These are phyloP conservation scores for Globisporangium ultimum DNA, from an alignment of 352 stramenopile genomes.

Conservation along the genomic window DNA sequence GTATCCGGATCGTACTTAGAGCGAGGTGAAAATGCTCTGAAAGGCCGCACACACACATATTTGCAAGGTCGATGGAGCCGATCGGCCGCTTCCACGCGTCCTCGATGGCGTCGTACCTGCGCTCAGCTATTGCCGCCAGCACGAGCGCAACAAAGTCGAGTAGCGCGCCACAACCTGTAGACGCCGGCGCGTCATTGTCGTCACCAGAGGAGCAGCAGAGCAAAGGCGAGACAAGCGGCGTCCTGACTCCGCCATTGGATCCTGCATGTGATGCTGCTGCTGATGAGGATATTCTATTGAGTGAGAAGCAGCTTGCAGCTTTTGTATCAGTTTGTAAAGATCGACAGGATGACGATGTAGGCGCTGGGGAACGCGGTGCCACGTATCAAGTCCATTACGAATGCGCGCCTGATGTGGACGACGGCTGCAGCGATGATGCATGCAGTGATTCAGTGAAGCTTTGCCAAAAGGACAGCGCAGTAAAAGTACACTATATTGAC, in stretches of 20 bases:
- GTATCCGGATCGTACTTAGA: background rate
- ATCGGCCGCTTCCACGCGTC: slow-evolving; percentile 13
- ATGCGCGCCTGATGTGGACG: background rate
- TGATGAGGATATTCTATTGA: background rate
- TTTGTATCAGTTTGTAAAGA: background rate
- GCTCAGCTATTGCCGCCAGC: slow-evolving; percentile 30
- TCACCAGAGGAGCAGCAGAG: background rate
- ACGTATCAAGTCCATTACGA: background rate
- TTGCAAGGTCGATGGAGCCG: slow-evolving; percentile 1
- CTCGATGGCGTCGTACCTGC: slow-evolving; percentile 40
- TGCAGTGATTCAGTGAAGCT: background rate
- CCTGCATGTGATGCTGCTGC: background rate
- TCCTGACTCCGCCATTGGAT: background rate
- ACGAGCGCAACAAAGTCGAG: slow-evolving; percentile 3
- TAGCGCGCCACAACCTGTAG: background rate
- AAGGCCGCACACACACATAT: background rate
- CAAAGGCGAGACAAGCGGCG: background rate
- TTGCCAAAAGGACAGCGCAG: background rate
- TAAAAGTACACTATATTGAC: slow-evolving; percentile 23
- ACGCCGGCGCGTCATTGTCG: background rate
- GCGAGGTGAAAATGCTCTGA: background rate
- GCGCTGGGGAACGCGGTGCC: background rate
- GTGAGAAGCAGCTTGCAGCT: background rate
- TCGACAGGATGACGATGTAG: background rate
- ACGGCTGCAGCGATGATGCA: background rate